phyloP scores from a whole-genome alignment of 805 yeast species.

The Ogataea paraovalis region DNA sequence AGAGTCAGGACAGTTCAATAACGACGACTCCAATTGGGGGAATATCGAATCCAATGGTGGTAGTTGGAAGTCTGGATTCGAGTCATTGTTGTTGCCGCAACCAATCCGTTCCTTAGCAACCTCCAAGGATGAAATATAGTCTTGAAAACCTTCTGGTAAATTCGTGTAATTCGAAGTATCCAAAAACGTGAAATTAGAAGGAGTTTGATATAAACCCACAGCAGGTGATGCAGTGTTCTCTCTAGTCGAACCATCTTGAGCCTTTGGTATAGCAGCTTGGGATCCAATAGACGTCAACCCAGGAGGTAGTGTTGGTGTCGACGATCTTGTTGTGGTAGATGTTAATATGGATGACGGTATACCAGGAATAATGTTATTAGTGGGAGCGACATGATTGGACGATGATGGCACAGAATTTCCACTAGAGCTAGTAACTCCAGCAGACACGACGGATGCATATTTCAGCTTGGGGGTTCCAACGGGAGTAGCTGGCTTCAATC shows the following conservation, averaged over 20 bases:
- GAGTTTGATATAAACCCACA: neutral
- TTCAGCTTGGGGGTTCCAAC: slow-evolving; percentile 38
- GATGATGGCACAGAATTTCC: no score
- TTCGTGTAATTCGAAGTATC: slow-evolving; percentile 21
- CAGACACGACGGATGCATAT: slow-evolving; percentile 28
- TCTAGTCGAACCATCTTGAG: slow-evolving; percentile 2
- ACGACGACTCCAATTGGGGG: slow-evolving; percentile 67
- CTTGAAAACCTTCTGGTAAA: slow-evolving; percentile 25
- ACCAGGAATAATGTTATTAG: neutral
- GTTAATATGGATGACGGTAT: slow-evolving; percentile 4
- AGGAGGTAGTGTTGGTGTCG: slow-evolving; percentile 4
- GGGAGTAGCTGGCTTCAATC: slow-evolving; percentile 27
- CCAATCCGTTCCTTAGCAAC: slow-evolving; percentile 29
- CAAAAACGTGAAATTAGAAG: slow-evolving; percentile 15
- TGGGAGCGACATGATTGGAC: neutral
- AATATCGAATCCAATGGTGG: slow-evolving; percentile 51
- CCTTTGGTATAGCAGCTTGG: neutral
- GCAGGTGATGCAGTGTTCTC: slow-evolving; percentile 17
- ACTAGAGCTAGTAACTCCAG: slow-evolving; percentile 1
- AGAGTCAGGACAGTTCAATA: slow-evolving; percentile 90
- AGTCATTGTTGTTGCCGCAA: slow-evolving; percentile 30
- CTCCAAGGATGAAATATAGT: slow-evolving; percentile 27
- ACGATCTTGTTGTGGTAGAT: neutral
- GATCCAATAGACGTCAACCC: neutral
- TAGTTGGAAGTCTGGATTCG: slow-evolving; percentile 43